These are phyloP conservation scores for Xylariaceae sp. DNA, from an alignment of 2,329 filamentous ascomycete species.

Conservation along the genomic window DNA sequence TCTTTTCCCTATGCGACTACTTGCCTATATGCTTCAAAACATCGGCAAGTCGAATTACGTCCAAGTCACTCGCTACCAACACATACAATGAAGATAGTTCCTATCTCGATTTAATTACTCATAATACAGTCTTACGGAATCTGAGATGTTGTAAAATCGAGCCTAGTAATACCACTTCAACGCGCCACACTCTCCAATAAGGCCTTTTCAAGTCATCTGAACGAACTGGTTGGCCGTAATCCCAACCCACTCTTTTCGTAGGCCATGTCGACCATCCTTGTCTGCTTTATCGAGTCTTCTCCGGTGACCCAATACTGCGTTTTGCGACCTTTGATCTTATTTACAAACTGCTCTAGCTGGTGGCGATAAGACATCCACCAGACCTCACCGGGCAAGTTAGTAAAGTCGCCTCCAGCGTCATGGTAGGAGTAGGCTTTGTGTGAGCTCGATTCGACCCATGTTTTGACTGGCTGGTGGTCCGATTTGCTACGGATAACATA, in stretches of 20 bases:
- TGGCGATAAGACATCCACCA: slow-evolving; percentile 54
- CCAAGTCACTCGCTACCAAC: too few species aligned
- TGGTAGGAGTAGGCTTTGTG: slow-evolving; percentile 46
- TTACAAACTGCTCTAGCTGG: slow-evolving; percentile 57
- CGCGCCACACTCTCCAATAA: too few species aligned
- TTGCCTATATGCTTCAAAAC: too few species aligned
- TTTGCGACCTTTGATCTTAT: slow-evolving; percentile 49
- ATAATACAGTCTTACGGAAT: too few species aligned
- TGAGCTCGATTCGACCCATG: slow-evolving; percentile 18
- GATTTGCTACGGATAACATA: slow-evolving; percentile 40
- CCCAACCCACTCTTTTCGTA: slow-evolving; percentile 49
- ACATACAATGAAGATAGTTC: too few species aligned
- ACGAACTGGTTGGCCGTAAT: too few species aligned
- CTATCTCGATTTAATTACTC: too few species aligned
- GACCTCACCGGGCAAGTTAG: slow-evolving; percentile 41
- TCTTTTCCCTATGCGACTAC: too few species aligned
- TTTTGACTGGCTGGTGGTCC: slow-evolving; percentile 21
- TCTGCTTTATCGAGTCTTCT: slow-evolving; percentile 53
- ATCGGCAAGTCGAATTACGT: too few species aligned
- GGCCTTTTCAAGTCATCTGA: too few species aligned
- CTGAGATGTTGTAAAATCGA: too few species aligned
- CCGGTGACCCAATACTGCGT: slow-evolving; percentile 48
- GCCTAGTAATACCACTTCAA: too few species aligned
- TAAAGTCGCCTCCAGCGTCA: slow-evolving; percentile 38
- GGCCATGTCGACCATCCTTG: slow-evolving; percentile 55